Base-by-base conservation (phyloP, 1,139 yeast species). In the Candida gigantensis region DNA sequence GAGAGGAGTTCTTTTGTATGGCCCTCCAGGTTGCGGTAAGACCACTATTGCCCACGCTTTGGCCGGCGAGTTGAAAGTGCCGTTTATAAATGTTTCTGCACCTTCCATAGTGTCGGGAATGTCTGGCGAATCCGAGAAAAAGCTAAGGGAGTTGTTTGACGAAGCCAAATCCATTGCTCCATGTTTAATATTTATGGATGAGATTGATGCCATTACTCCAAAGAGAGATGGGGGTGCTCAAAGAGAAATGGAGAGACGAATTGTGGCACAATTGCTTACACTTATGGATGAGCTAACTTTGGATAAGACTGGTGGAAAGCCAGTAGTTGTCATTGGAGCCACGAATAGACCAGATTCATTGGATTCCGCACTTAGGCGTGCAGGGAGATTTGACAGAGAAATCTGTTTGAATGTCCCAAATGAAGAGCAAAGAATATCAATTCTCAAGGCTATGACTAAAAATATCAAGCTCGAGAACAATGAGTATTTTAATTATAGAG, bases 21-120 rank as follows among this genome's bases (percentile, higher is more conserved):
- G 99, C 0, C 98, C 99, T 0, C 98, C 98, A 1, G 99, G 99
- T 10, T 92, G 98, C 67, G 99, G 99, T 57, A 92, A 92, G 55
- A 92, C 99, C 0, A 83, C 96, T 36, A 81, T 92, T 40, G 98
- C 98, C 2, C 88, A 90, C 59, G 97, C 97, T 0, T 68, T 92
- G 28, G 98, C 98, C 2, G 96, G 96, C 19, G 97, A 92, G 55
- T 70, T 92, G 29, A 87, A 88, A 45, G 96, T 92, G 0, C 97
- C 98, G 0, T 92, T 94, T 53, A 79, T 92, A 19, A 84, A 85
- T 34, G 75, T 92, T 1, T 85, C 96, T 14, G 98, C 99, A 0
- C 98, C 98, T 1, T 85, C 96, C 1, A 88, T 94, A 5, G 97
- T 92, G 0, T 86, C 96, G 41, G 98, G 99, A n/a, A 92, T 92